phyloP scores from a whole-genome alignment of 2,329 filamentous ascomycete genomes.

The Colletotrichum tamarilloi region DNA sequence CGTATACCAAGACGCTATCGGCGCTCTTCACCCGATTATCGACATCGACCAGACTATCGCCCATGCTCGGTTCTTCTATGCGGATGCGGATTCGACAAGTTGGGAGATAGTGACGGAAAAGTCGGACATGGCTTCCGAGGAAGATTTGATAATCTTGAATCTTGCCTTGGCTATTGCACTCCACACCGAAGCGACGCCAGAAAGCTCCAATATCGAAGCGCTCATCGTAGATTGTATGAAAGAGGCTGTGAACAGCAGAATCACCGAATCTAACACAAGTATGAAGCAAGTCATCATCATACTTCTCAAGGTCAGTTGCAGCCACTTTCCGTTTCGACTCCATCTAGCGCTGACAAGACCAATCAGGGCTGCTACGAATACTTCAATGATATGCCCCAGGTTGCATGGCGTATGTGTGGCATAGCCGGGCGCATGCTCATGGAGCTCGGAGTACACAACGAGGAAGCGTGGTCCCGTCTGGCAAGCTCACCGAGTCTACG shows the following conservation, averaged over 20 bases:
- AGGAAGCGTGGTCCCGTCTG: not conserved
- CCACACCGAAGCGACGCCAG: not conserved
- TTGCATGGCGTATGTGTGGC: not conserved
- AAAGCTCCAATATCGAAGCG: not conserved
- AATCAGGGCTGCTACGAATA: not conserved
- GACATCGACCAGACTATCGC: not conserved
- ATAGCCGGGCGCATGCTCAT: not conserved
- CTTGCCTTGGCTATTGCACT: not conserved
- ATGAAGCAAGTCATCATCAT: not conserved
- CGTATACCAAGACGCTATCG: not conserved
- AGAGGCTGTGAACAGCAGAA: not conserved
- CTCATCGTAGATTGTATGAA: not conserved
- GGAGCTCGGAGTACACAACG: not conserved
- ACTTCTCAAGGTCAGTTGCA: not conserved
- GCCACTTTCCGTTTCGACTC: not conserved
- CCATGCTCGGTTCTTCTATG: not conserved
- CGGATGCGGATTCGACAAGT: not conserved
- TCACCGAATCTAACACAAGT: not conserved
- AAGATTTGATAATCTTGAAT: not conserved
- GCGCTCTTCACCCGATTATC: not conserved
- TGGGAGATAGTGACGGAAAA: not conserved
- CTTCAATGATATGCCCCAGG: not conserved
- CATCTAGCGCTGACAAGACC: not conserved
- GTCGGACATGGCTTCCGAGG: not conserved
- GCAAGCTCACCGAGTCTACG: not conserved